phyloP scores from a whole-genome alignment of 345 rosid species.

The Eucalyptus virginea region DNA sequence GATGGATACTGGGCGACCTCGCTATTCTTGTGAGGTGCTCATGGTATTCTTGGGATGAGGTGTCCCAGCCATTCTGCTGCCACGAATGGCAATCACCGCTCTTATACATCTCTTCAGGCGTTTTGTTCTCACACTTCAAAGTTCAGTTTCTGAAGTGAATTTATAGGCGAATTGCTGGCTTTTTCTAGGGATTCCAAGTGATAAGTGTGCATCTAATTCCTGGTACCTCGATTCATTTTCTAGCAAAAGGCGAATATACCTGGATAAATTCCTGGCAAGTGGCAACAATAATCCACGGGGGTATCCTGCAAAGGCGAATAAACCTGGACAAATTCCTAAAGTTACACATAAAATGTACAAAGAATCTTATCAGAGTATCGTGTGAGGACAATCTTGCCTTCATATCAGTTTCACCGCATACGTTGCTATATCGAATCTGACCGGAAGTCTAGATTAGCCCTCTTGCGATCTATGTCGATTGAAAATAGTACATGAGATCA shows the following conservation, averaged over 20 bases:
- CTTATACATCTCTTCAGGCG: not conserved
- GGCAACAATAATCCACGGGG: not conserved
- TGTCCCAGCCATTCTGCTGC: conserved; percentile 7
- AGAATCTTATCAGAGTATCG: not conserved
- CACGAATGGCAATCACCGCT: not conserved
- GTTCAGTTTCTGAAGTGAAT: not conserved
- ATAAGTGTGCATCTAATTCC: conserved; percentile 17
- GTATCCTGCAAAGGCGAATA: not conserved
- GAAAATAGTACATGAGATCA: not conserved
- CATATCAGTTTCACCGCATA: not conserved
- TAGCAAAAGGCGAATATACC: not conserved
- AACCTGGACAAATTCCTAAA: not conserved
- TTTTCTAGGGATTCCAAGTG: not conserved
- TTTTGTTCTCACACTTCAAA: not conserved
- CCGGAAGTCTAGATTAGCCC: not conserved
- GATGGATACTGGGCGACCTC: conserved; percentile 10
- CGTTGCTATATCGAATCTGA: not conserved
- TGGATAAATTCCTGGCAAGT: not conserved
- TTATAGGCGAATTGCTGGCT: conserved; percentile 8
- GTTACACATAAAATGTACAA: not conserved
- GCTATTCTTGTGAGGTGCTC: conserved; percentile 4
- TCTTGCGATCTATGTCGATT: not conserved
- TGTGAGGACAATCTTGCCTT: not conserved
- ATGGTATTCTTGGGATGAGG: conserved; percentile 21
- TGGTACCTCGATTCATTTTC: not conserved